phyloP scores from a whole-genome alignment of 1,284 basidiomycete genomes.

The Coriolopsis trogii region DNA sequence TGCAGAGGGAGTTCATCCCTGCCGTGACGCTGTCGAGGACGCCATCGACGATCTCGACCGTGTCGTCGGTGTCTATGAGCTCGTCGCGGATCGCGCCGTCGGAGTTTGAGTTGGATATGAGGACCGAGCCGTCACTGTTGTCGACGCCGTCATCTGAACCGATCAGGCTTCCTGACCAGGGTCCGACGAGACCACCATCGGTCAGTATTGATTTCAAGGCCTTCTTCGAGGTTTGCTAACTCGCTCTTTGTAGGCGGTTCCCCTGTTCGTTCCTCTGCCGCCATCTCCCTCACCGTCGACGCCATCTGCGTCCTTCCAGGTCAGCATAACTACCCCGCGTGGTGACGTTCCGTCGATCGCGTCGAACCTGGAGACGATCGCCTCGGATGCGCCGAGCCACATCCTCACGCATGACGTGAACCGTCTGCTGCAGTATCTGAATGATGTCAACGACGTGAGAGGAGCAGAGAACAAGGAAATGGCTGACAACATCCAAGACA shows the following conservation, averaged over 20 bases:
- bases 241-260: conserved; percentile 31
- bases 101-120: conserved; percentile 36
- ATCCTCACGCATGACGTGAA: conserved; percentile 68
- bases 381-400: conserved; percentile 42
- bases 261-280: conserved; percentile 40
- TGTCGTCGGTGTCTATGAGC: conserved; percentile 44
- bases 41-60: conserved; percentile 44
- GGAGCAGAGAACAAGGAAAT: conserved; percentile 64
- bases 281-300: conserved; percentile 38
- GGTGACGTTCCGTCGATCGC: conserved; percentile 60
- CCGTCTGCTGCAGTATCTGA: conserved; percentile 64
- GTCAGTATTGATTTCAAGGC: conserved; percentile 35
- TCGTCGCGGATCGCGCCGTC: conserved; percentile 41
- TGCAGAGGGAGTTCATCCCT: conserved; percentile 22
- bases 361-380: conserved; percentile 55
- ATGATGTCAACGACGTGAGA: conserved; percentile 57
- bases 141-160: conserved; percentile 33
- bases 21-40: conserved; percentile 35
- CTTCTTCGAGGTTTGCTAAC: conserved; percentile 7
- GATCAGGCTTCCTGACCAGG: conserved; percentile 9
- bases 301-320: conserved; percentile 48
- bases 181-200: conserved; percentile 29
- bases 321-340: conserved; percentile 68
- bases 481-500: conserved; percentile 58
- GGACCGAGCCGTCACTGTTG: conserved; percentile 61